phyloP scores from a whole-genome alignment of 352 stramenopile species.

The Elongisporangium undulatum region DNA sequence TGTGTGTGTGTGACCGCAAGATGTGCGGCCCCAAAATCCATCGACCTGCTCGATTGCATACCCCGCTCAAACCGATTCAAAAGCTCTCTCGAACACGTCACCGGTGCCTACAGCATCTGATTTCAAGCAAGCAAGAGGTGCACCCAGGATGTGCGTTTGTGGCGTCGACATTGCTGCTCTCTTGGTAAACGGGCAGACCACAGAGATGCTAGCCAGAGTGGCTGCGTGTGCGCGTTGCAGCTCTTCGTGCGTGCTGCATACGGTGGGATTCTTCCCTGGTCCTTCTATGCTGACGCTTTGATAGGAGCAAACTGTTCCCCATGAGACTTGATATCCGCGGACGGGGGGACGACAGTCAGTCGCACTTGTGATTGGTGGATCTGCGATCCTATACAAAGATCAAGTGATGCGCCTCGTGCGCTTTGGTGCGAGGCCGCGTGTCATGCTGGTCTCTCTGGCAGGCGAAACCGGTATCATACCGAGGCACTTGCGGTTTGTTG shows the following conservation, averaged over 20 bases:
- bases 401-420: neutral
- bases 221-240: neutral
- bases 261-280: neutral
- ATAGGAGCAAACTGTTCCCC: neutral
- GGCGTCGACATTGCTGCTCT: neutral
- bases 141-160: neutral
- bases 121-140: neutral
- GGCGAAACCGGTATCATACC: neutral
- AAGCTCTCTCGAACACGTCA: neutral
- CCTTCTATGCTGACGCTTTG: neutral
- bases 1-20: neutral
- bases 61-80: neutral
- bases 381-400: neutral
- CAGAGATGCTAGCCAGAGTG: neutral
- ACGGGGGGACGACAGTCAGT: neutral
- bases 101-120: neutral
- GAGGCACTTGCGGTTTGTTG: neutral
- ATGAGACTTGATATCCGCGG: neutral
- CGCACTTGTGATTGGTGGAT: neutral
- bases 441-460: neutral
- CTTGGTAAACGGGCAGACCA: neutral
- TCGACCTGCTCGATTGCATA: slow-evolving; percentile 4
- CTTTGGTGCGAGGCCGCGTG: neutral
- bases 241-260: neutral
- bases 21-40: slow-evolving; percentile 16